Base-by-base conservation (phyloP, 2,329 filamentous ascomycete genomes). In the Paradendryphiella salina region DNA sequence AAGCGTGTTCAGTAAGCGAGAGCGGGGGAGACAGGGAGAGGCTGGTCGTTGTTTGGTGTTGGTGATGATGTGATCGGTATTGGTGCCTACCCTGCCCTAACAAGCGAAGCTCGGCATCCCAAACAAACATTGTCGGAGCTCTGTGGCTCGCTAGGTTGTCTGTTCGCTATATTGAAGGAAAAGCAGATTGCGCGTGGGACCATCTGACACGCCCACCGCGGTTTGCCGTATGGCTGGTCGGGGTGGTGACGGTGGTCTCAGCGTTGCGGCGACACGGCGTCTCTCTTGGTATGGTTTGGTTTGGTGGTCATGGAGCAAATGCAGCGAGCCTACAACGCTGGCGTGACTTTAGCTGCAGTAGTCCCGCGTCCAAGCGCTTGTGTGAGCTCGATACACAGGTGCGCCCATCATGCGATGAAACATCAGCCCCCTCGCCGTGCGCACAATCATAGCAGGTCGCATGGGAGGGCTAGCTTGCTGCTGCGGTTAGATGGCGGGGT, bases 311-410 rank as follows among this genome's bases (percentile, higher is more conserved):
- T 45, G 36, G 47, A 41, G 48, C 43, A 20, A 38, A 42, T 52
- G 44, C 49, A 48, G 38, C 23, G 23, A 28, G 45, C 41, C 35
- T 26, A 26, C 23, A 26, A 26, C 23, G 29, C n/a, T 15, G 26
- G 35, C 50, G 46, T 52, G 45, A 52, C 35, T 43, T 28, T 52
- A 43, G 50, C 39, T 52, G 50, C 50, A 53, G 50, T 53, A 53
- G 50, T 50, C 34, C 35, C 41, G 50, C 50, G 46, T 53, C 50
- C 39, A 48, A 41, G 20, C 37, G 34, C 31, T 31, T 36, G 46
- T 32, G 20, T 13, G 17, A 42, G 29, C 15, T 14, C 21, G 29
- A 42, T 17, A 20, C 15, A 13, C 34, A 36, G 34, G 20, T 13
- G 34, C 34, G 34, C 34, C 10, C 34, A 15, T 15, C 23, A 9